Percentiles rank a stretch among this genome's conserved stretches.
phyloP scores from a whole-genome alignment of 345 rosid species.

The Rhodomyrtus tomentosa region DNA sequence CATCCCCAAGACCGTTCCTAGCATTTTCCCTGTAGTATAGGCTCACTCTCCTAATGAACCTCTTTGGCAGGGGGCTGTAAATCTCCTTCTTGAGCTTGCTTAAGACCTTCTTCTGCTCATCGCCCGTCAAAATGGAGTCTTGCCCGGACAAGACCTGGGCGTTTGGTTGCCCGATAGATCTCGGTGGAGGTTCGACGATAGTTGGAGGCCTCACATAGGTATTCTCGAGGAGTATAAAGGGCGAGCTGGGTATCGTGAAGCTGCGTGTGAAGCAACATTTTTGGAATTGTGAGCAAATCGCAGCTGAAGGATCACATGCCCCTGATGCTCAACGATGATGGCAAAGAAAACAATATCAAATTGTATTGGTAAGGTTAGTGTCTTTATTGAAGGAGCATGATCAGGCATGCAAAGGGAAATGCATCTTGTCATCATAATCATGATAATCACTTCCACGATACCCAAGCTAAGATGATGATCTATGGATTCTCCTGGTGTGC shows the following conservation, averaged over 20 bases:
- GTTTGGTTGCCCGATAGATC: not conserved
- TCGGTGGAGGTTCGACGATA: constrained; percentile 7
- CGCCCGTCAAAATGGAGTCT: constrained; percentile 11
- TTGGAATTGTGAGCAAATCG: not conserved
- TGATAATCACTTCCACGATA: not conserved
- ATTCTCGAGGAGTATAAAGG: not conserved
- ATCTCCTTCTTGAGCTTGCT: constrained; percentile 43
- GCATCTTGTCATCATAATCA: not conserved
- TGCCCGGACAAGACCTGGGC: not conserved
- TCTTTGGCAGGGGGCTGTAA: constrained; percentile 46
- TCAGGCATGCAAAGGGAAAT: not conserved
- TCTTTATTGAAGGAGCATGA: not conserved
- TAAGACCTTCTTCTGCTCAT: constrained; percentile 21
- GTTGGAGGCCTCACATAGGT: not conserved
- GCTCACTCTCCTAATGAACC: constrained; percentile 26
- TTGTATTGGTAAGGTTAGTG: not conserved
- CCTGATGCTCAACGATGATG: not conserved
- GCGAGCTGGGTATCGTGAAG: not conserved
- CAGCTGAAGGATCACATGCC: not conserved
- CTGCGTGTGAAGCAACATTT: not conserved
- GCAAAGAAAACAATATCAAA: not conserved
- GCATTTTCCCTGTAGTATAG: constrained; percentile 42
- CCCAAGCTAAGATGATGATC: not conserved
- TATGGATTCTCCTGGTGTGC: not conserved
- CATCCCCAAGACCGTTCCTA: not conserved